Evolutionary conservation across 352 stramenopile genomes (phyloP).

Genomic region (Pythium aquatile): DNA sequence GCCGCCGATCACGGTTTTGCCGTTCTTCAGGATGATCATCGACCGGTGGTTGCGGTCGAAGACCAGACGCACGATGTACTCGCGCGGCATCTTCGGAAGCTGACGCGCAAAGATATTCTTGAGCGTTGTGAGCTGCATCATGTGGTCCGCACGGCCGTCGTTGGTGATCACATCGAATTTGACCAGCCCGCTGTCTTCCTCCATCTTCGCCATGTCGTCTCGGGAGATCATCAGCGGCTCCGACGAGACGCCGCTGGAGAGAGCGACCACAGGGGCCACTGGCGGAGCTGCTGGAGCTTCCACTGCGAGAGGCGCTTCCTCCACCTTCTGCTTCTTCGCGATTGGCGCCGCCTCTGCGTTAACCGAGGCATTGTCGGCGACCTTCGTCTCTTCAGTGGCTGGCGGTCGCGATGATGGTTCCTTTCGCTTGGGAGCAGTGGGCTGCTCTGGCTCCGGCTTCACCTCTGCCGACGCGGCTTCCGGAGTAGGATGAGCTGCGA

Average conservation of each 20-base stretch:
- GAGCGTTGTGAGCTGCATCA: slow-evolving; percentile 93
- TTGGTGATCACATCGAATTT: slow-evolving; percentile 91
- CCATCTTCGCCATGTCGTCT: slow-evolving; percentile 87
- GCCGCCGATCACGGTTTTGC: slow-evolving; percentile 93
- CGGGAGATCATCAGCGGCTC: slow-evolving; percentile 65
- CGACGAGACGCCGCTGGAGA: slow-evolving; percentile 17
- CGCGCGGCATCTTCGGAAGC: slow-evolving; percentile 98
- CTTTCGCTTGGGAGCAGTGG: slow-evolving; percentile 29
- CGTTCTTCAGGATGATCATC: slow-evolving; percentile 93
- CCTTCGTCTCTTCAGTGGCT: not conserved
- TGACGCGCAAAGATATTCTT: slow-evolving; percentile 99
- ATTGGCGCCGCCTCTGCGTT: slow-evolving; percentile 6
- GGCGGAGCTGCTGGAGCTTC: not conserved
- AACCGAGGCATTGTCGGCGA: not conserved
- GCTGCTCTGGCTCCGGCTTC: slow-evolving; percentile 13
- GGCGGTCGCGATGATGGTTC: slow-evolving; percentile 8
- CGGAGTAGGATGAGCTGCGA: not conserved
- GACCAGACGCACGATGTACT: slow-evolving; percentile 99
- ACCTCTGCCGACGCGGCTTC: not conserved
- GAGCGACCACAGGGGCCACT: not conserved
- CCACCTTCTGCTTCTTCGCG: slow-evolving; percentile 46
- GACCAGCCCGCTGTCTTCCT: slow-evolving; percentile 74
- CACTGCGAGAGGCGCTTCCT: slow-evolving; percentile 14
- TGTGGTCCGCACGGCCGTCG: slow-evolving; percentile 83
- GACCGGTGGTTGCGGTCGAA: slow-evolving; percentile 96